Percentiles rank a stretch among this genome's conserved stretches.
phyloP scores from a whole-genome alignment of 768 basidiomycete genomes.

The Boletellus emodensis region DNA sequence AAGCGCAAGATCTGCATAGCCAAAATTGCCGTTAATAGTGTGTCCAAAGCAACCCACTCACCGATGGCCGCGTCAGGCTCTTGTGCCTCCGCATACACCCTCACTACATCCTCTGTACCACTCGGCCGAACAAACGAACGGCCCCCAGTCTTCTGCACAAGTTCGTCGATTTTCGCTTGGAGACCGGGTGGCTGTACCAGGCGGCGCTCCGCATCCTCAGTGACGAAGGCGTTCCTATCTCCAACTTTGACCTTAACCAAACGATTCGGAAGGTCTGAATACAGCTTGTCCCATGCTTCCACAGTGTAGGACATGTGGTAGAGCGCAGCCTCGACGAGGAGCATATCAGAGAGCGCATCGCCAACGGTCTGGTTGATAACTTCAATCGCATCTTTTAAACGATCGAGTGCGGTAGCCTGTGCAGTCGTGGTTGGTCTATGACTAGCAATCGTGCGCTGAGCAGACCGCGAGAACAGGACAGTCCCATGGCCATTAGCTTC shows the following conservation, averaged over 20 bases:
- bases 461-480: conserved; percentile 82
- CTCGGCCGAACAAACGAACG: conserved; percentile 94
- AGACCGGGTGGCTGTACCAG: conserved; percentile 76
- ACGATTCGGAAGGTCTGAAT: conserved; percentile 91
- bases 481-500: conserved; percentile 99
- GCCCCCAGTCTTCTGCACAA: conserved; percentile 79
- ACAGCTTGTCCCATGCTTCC: conserved; percentile 87
- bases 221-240: conserved; percentile 80
- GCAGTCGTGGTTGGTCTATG: conserved; percentile 78
- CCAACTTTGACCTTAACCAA: conserved; percentile 89
- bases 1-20: conserved; percentile 70
- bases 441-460: conserved; percentile 55
- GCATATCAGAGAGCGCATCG: conserved; percentile 93
- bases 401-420: conserved; percentile 73
- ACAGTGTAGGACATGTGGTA: conserved; percentile 83
- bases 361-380: conserved; percentile 98
- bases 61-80: conserved; percentile 76
- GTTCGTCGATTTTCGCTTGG: conserved; percentile 78
- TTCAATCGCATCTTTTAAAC: conserved; percentile 72
- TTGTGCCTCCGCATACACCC: conserved; percentile 93
- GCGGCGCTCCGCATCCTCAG: conserved; percentile 89
- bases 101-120: conserved; percentile 96
- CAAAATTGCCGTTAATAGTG: conserved; percentile 1
- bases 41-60: conserved; percentile 28
- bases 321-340: conserved; percentile 90